These are phyloP conservation scores for Fonsecaea pugnacius DNA, from an alignment of 2,329 filamentous ascomycete genomes.

Conservation along the genomic window DNA sequence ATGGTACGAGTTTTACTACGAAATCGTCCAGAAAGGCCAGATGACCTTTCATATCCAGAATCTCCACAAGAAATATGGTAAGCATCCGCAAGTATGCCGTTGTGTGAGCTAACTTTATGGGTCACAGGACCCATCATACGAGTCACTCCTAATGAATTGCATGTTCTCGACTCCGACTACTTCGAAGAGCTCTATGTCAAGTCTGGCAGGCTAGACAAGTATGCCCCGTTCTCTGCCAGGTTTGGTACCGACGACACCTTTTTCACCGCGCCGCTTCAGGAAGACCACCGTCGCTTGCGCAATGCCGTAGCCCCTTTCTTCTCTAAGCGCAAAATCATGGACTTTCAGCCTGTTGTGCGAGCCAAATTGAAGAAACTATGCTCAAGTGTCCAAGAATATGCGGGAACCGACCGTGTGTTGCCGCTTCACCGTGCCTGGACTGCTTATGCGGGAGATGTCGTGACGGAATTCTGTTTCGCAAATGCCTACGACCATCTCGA, in stretches of 20 bases:
- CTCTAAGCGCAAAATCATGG: constrained; percentile 28
- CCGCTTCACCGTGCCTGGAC: constrained; percentile 39
- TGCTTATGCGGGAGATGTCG: constrained; percentile 52
- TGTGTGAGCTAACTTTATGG: not conserved
- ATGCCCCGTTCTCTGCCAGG: constrained; percentile 18
- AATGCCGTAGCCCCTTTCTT: constrained; percentile 33
- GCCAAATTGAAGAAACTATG: constrained; percentile 35
- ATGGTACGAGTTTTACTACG: constrained; percentile 42
- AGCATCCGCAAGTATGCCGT: not conserved
- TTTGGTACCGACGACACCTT: constrained; percentile 17
- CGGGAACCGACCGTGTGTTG: constrained; percentile 34
- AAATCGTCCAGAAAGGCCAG: constrained; percentile 41
- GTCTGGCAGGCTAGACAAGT: constrained; percentile 17
- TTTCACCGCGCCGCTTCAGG: constrained; percentile 27
- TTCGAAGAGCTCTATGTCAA: constrained; percentile 41
- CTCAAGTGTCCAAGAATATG: constrained; percentile 37
- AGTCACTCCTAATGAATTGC: constrained; percentile 42
- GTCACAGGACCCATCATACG: constrained; percentile 39
- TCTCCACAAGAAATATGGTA: constrained; percentile 44
- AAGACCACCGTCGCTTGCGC: constrained; percentile 33
- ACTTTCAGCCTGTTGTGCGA: constrained; percentile 34
- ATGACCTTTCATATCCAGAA: constrained; percentile 43
- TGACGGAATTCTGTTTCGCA: constrained; percentile 48
- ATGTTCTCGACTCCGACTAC: constrained; percentile 42
- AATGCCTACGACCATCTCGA: constrained; percentile 31